phyloP scores from a whole-genome alignment of 73 alveolate species.

The Tetrahymena malaccensis region DNA sequence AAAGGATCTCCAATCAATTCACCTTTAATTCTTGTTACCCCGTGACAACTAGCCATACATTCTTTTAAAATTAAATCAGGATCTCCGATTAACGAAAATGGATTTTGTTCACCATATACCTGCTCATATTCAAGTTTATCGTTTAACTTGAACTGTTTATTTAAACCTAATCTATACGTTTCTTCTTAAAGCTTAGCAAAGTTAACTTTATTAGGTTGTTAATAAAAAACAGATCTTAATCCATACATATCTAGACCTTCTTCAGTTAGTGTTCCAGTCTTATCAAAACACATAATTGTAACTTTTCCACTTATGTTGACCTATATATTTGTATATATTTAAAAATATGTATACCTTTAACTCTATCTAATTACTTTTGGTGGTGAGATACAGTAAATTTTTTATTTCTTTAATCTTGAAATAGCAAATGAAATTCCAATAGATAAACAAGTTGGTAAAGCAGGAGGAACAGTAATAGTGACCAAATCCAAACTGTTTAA shows the following conservation, averaged over 20 bases:
- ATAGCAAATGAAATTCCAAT: constrained; percentile 76
- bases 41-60: constrained; percentile 43
- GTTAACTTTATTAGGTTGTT: neutral
- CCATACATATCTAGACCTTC: constrained; percentile 84
- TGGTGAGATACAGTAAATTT: constrained; percentile 71
- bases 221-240: constrained; percentile 26
- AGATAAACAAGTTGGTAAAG: constrained; percentile 82
- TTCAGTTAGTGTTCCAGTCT: constrained; percentile 94
- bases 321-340: neutral
- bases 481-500: constrained; percentile 65
- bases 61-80: constrained; percentile 19
- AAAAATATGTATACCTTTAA: no score
- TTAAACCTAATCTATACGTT: neutral
- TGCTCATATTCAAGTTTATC: neutral
- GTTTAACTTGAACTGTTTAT: no score
- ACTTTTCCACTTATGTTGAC: constrained; percentile 76
- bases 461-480: constrained; percentile 90
- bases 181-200: neutral
- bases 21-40: constrained; percentile 45
- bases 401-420: constrained; percentile 51
- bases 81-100: neutral
- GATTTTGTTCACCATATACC: neutral
- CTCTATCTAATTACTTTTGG: constrained; percentile 45
- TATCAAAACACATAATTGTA: constrained; percentile 80
- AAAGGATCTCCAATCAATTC: constrained; percentile 86